Evolutionary conservation across 306 rosid genomes (phyloP).

Genomic region (Quercus alba): DNA sequence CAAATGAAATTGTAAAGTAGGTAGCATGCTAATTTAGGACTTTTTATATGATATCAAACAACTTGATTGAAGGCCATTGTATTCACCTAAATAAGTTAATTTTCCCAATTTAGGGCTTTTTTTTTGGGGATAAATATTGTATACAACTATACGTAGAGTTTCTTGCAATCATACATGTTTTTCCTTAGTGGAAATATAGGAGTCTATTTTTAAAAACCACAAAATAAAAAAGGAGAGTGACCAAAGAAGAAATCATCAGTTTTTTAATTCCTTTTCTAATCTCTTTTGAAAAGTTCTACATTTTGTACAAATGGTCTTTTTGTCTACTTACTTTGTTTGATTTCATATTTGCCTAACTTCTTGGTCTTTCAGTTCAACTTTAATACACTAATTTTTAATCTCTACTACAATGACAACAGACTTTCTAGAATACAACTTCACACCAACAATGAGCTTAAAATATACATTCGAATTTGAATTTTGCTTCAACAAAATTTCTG

Average conservation of each 20-base stretch:
- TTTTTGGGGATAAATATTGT: background rate
- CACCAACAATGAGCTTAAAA: background rate
- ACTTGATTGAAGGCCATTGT: background rate
- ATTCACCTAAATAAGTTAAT: background rate
- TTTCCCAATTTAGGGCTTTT: background rate
- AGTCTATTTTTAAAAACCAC: too few species aligned
- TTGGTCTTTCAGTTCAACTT: background rate
- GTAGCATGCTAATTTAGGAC: background rate
- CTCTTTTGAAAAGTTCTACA: background rate
- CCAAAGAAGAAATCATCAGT: background rate
- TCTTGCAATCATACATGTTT: background rate
- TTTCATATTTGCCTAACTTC: background rate
- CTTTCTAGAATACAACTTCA: background rate
- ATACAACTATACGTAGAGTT: background rate
- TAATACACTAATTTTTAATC: background rate
- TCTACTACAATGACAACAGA: background rate
- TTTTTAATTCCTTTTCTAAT: background rate
- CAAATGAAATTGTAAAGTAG: too few species aligned
- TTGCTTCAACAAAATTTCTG: constrained; percentile 12
- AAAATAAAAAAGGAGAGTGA: background rate
- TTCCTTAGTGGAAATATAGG: background rate
- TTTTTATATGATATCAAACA: background rate
- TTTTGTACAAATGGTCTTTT: background rate
- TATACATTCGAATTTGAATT: constrained; percentile 20
- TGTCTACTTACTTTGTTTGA: background rate